Evolutionary conservation across 495 filamentous ascomycete genomes (phyloP).

Genomic region (Xylaria palmicola): DNA sequence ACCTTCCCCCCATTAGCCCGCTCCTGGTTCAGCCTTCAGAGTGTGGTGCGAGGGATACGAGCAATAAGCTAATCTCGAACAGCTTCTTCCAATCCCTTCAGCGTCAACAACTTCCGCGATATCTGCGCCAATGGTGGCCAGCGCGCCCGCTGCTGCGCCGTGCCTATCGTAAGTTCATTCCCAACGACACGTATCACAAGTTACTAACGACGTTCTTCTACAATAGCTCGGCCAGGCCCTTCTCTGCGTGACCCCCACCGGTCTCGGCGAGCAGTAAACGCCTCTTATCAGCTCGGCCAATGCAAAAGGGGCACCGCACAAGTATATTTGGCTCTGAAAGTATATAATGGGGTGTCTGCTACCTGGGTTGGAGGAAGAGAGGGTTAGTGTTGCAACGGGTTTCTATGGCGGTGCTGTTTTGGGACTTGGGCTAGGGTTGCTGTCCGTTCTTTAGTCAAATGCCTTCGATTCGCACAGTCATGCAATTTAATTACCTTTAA

Average conservation of each 20-base stretch:
- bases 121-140: slow-evolving; percentile 18
- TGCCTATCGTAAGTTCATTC: slow-evolving; percentile 15
- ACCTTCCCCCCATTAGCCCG: neutral
- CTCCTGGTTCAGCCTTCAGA: neutral
- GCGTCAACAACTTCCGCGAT: slow-evolving; percentile 4
- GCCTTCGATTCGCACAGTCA: neutral
- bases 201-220: neutral
- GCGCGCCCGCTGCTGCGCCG: slow-evolving; percentile 15
- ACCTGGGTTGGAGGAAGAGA: neutral
- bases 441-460: neutral
- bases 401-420: slow-evolving; percentile 2
- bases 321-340: neutral
- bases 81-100: slow-evolving; percentile 3
- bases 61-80: neutral
- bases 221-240: slow-evolving; percentile 14
- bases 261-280: slow-evolving; percentile 9
- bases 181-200: neutral
- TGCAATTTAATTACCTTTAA: neutral
- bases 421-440: neutral
- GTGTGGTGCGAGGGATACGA: neutral
- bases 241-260: slow-evolving; percentile 12
- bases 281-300: neutral
- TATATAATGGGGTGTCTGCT: neutral
- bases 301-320: neutral
- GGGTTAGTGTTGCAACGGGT: neutral